Percentiles rank a stretch among this genome's conserved stretches.
phyloP scores from a whole-genome alignment of 1,284 basidiomycete genomes.

The Omphalotus olearius region DNA sequence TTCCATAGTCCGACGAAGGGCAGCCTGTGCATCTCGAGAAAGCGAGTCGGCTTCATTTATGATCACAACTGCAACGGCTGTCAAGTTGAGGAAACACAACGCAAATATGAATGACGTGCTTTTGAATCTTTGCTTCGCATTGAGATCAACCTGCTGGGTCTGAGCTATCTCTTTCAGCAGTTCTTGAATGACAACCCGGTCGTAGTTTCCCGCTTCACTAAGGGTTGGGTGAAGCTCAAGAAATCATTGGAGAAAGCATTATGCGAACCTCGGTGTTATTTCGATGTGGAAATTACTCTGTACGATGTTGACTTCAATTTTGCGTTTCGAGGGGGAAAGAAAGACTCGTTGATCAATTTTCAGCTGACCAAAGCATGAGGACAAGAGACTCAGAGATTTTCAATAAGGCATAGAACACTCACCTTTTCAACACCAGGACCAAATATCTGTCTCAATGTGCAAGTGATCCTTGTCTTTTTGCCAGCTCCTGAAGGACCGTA shows the following conservation, averaged over 20 bases:
- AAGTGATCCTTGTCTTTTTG: constrained; percentile 96
- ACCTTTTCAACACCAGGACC: constrained; percentile 94
- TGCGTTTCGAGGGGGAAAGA: constrained; percentile 90
- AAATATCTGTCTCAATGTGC: constrained; percentile 86
- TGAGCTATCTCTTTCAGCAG: constrained; percentile 98
- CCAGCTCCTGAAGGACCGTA: constrained; percentile 97
- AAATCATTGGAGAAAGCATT: background rate
- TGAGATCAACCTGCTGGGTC: constrained; percentile 96
- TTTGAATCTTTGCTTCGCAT: constrained; percentile 95
- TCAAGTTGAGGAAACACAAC: background rate
- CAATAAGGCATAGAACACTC: constrained; percentile 13
- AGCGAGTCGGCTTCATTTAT: constrained; percentile 98
- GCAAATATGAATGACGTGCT: constrained; percentile 42
- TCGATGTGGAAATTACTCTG: constrained; percentile 98
- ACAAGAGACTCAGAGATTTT: constrained; percentile 2
- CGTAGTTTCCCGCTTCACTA: constrained; percentile 89
- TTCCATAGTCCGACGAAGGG: constrained; percentile 97
- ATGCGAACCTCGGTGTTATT: constrained; percentile 85
- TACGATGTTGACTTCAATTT: constrained; percentile 95
- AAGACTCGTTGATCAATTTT: constrained; percentile 99
- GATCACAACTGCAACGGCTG: constrained; percentile 72
- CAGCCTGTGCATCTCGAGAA: constrained; percentile 94
- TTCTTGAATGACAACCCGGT: constrained; percentile 95
- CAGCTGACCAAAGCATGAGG: constrained; percentile 47
- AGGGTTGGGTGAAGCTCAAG: background rate